phyloP scores from a whole-genome alignment of 1,284 basidiomycete species.

The Erythrobasidium hasegawianum region DNA sequence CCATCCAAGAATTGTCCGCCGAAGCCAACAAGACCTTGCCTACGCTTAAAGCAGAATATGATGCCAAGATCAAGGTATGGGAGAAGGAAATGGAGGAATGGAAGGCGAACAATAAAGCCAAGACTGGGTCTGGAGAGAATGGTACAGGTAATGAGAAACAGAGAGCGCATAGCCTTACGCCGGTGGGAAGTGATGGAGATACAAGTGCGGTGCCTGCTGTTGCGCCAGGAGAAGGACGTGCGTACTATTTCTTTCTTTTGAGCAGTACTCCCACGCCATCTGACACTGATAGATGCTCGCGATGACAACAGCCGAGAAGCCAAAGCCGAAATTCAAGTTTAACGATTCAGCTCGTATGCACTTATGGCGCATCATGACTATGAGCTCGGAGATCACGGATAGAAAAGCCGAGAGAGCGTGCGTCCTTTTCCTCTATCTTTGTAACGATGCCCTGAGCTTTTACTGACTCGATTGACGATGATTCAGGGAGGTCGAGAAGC shows the following conservation, averaged over 20 bases:
- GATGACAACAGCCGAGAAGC: constrained; percentile 36
- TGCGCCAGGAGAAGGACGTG: constrained; percentile 15
- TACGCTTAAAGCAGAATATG: constrained; percentile 21
- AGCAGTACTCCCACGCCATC: no score
- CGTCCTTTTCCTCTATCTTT: constrained; percentile 14
- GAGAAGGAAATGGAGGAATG: constrained; percentile 16
- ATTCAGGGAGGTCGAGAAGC: constrained; percentile 40
- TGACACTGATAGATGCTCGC: no score
- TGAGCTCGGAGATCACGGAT: constrained; percentile 38
- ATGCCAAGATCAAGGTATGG: constrained; percentile 13
- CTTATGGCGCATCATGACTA: constrained; percentile 35
- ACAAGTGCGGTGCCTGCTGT: neutral
- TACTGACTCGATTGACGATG: neutral
- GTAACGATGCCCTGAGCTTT: no score
- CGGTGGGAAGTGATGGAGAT: constrained; percentile 26
- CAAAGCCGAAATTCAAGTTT: constrained; percentile 42
- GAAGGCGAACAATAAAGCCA: constrained; percentile 6
- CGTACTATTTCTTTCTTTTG: no score
- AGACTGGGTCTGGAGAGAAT: neutral
- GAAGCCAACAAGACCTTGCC: constrained; percentile 11
- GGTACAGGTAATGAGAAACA: neutral
- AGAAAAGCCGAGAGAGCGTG: constrained; percentile 43
- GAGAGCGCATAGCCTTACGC: constrained; percentile 21
- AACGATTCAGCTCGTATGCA: constrained; percentile 38
- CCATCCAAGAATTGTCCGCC: constrained; percentile 1